Base-by-base conservation (phyloP, 2,329 filamentous ascomycete genomes). In the Colletotrichum sp. region DNA sequence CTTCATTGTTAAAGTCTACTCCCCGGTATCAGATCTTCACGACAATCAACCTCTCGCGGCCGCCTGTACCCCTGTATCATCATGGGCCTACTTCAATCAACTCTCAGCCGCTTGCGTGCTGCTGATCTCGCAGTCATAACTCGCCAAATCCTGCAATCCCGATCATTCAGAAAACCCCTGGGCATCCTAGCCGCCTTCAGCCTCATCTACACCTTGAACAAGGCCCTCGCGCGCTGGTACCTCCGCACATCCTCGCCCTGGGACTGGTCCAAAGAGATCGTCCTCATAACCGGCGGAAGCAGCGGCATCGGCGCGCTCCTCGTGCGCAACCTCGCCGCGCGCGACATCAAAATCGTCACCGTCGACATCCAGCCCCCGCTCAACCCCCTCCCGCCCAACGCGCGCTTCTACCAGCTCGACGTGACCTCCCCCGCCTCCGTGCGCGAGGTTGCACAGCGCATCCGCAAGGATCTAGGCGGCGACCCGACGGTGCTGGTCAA, bases 401-500 rank as follows among this genome's bases (percentile, higher is more conserved):
- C 16, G 36, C 26, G 26, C 26, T 67, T 52, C 36, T 71, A 71
- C 28, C 32, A 52, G 28, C 39, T 62, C 28, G 68, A 71, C 68
- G 68, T 67, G 34, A 52, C 68, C 15, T 64, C 57, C 3, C 34
- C 57, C 24, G 24, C n/a, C 13, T 28, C 55, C 65, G 88, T 92
- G 78, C 79, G 83, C 12, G 78, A 82, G 5, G 84, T 84, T 18
- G 88, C 87, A 0, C 78, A 81, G 8, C 75, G 82, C 5, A 87
- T 92, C 78, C 86, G 87, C 60, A 79, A 82, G 18, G 72, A 78
- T 13, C 80, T 84, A 57, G 83, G 84, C 59, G 83, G 84, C 32
- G 32, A 72, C 32, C 84, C 84, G 2, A 84, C 83, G 5, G 81
- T 85, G 67, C 79, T 85, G 5, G 77, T 85, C 69, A 84, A 84